These are phyloP conservation scores for Alternaria conjuncta DNA, from an alignment of 2,329 filamentous ascomycete species.

Conservation along the genomic window DNA sequence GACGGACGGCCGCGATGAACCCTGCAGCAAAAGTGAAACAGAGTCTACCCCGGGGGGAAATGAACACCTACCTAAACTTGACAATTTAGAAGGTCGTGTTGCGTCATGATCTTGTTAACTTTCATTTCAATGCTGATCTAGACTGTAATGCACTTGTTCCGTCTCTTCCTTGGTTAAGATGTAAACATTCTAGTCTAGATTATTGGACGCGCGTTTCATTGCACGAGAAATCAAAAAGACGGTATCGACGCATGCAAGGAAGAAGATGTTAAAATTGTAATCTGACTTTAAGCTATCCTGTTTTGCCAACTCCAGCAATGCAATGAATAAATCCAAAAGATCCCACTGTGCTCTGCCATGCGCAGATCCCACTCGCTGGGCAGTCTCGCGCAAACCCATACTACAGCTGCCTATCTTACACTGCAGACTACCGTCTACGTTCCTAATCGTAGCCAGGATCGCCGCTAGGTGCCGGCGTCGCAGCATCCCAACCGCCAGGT, in stretches of 20 bases:
- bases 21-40: not conserved
- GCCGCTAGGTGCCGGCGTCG: slow-evolving; percentile 39
- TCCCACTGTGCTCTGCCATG: not conserved
- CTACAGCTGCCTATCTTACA: slow-evolving; percentile 7
- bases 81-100: not conserved
- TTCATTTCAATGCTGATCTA: not conserved
- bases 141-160: not conserved
- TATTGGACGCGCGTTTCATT: not conserved
- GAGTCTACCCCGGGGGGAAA: not conserved
- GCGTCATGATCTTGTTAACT: not conserved
- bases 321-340: slow-evolving; percentile 6
- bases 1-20: not conserved
- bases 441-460: slow-evolving; percentile 34
- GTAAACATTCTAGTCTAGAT: not conserved
- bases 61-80: not conserved
- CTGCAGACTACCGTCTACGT: not conserved
- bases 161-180: not conserved
- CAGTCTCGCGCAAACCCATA: not conserved
- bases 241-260: not conserved
- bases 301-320: slow-evolving; percentile 25
- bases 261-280: not conserved
- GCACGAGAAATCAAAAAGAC: not conserved
- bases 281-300: slow-evolving; percentile 5
- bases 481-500: slow-evolving; percentile 65
- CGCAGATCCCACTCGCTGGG: not conserved